Conservation (phyloP, 306 rosid genomes). For the Cercis canadensis region DNA sequence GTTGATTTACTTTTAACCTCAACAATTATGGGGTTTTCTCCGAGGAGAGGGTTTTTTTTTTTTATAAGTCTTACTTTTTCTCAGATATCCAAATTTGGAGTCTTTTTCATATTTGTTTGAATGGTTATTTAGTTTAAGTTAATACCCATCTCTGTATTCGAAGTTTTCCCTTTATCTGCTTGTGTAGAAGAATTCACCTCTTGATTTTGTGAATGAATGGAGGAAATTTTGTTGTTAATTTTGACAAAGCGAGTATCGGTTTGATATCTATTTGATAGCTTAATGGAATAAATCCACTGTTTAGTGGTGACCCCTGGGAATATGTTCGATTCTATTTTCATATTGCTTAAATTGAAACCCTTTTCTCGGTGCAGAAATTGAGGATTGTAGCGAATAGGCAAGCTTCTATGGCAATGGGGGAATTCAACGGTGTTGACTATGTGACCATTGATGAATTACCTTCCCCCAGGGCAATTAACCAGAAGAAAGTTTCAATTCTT, state of each 20-base stretch:
- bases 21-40: neutral
- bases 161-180: neutral
- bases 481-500: conserved; percentile 68
- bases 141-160: neutral
- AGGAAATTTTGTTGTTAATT: neutral
- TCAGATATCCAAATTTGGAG: conserved; percentile 27
- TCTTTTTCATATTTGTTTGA: neutral
- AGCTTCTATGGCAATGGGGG: conserved; percentile 62
- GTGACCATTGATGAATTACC: conserved; percentile 59
- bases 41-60: neutral
- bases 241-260: conserved; percentile 1
- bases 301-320: neutral
- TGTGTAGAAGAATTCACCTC: neutral
- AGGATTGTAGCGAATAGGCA: conserved; percentile 51
- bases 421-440: conserved; percentile 39
- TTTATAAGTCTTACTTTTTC: neutral
- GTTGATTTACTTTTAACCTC: neutral
- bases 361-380: conserved; percentile 60
- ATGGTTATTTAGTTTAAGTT: neutral
- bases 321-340: conserved; percentile 3
- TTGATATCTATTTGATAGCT: neutral
- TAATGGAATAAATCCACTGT: neutral
- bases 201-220: conserved; percentile 5
- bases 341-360: conserved; percentile 9
- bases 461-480: conserved; percentile 48